Conservation (phyloP, 345 rosid genomes). For the Salix viminalis region DNA sequence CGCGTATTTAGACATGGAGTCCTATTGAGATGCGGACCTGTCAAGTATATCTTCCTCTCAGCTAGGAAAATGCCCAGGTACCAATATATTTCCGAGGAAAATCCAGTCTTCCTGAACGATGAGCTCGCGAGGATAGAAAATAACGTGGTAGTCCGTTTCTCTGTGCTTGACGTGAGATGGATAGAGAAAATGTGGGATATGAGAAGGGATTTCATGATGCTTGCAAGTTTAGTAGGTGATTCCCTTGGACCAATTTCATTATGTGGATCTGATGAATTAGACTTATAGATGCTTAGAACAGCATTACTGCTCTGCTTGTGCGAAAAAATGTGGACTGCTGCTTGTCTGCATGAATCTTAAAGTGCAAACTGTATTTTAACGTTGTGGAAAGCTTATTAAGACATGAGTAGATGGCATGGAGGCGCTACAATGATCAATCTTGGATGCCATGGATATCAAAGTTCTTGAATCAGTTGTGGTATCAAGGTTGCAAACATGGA, state of each 20-base stretch:
- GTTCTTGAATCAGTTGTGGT: no score
- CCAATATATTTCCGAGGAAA: slow-evolving; percentile 12
- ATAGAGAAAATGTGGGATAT: slow-evolving; percentile 1
- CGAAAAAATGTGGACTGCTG: neutral
- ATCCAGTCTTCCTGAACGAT: slow-evolving; percentile 21
- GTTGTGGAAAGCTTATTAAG: neutral
- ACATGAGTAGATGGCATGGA: no score
- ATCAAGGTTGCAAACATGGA: no score
- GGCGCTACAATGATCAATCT: no score
- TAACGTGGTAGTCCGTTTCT: slow-evolving; percentile 22
- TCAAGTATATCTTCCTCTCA: slow-evolving; percentile 25
- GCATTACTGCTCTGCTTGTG: neutral
- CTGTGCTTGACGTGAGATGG: slow-evolving; percentile 34
- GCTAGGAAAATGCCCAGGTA: slow-evolving; percentile 30
- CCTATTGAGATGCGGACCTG: slow-evolving; percentile 30
- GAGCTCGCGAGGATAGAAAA: slow-evolving; percentile 26
- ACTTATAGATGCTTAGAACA: slow-evolving; percentile 6
- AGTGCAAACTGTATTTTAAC: neutral
- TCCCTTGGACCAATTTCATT: slow-evolving; percentile 31
- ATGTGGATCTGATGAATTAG: slow-evolving; percentile 23
- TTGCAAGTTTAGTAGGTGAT: slow-evolving; percentile 29
- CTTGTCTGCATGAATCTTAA: neutral
- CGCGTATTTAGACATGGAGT: slow-evolving; percentile 6
- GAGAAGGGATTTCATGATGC: slow-evolving; percentile 23
- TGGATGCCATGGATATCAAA: no score